Conservation (phyloP, 1,139 yeast species). For the Blastobotrys serpentis region DNA sequence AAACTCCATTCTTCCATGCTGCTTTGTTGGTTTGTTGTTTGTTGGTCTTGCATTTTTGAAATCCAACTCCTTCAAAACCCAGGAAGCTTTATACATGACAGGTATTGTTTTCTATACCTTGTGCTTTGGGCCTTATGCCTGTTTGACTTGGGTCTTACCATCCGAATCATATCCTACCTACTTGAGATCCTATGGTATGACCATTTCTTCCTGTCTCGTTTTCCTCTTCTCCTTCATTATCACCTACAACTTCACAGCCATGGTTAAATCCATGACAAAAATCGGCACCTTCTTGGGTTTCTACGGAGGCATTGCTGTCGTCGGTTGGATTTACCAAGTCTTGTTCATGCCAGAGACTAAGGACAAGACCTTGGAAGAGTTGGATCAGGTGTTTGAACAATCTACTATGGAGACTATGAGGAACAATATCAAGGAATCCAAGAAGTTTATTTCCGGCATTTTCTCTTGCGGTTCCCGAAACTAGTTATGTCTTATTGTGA, state of each 20-base stretch:
- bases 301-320: slow-evolving; percentile 61
- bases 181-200: slow-evolving; percentile 52
- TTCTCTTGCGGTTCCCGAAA: background rate
- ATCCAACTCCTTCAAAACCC: slow-evolving; percentile 43
- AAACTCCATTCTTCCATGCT: slow-evolving; percentile 48
- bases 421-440: slow-evolving; percentile 19
- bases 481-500: too few species aligned
- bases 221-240: slow-evolving; percentile 61
- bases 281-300: slow-evolving; percentile 62
- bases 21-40: slow-evolving; percentile 54
- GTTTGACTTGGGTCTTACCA: slow-evolving; percentile 61
- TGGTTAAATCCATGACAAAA: slow-evolving; percentile 55
- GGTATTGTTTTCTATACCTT: slow-evolving; percentile 60
- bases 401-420: slow-evolving; percentile 30
- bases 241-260: slow-evolving; percentile 56
- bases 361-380: slow-evolving; percentile 49
- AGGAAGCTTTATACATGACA: slow-evolving; percentile 54
- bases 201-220: slow-evolving; percentile 52
- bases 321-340: slow-evolving; percentile 57
- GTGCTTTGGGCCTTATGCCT: slow-evolving; percentile 64
- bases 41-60: slow-evolving; percentile 49
- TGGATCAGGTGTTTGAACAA: slow-evolving; percentile 43
- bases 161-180: slow-evolving; percentile 54
- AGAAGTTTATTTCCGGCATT: slow-evolving; percentile 2
- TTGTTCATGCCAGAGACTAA: slow-evolving; percentile 48